These are phyloP conservation scores for Yamadazyma akitaensis DNA, from an alignment of 805 yeast genomes.

Conservation along the genomic window DNA sequence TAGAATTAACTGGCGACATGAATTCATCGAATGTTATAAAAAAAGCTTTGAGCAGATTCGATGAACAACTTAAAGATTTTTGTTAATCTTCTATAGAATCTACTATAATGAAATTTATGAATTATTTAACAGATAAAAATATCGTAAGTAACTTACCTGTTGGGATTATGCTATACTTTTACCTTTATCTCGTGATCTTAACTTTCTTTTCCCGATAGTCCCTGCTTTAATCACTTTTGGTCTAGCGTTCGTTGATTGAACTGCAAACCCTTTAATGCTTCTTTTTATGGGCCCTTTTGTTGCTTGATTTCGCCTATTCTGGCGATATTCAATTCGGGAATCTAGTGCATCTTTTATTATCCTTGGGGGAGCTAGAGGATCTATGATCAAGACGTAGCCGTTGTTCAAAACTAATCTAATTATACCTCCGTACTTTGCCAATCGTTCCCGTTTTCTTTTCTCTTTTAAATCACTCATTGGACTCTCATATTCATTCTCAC, in stretches of 20 bases:
- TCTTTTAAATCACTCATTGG: constrained; percentile 22
- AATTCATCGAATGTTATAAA: not conserved
- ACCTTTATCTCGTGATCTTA: too few relatives aligned
- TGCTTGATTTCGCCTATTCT: not conserved
- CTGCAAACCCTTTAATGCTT: too few relatives aligned
- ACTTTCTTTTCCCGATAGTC: too few relatives aligned
- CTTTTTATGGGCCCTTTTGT: not conserved
- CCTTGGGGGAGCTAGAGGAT: constrained; percentile 33
- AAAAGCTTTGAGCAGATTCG: not conserved
- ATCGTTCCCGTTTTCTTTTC: constrained; percentile 23
- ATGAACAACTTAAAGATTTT: not conserved
- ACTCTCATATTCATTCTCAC: constrained; percentile 22
- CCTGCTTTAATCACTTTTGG: too few relatives aligned
- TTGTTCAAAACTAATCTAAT: constrained; percentile 35
- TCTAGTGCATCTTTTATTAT: constrained; percentile 1
- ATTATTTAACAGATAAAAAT: not conserved
- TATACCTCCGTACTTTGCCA: constrained; percentile 31
- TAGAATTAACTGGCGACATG: not conserved
- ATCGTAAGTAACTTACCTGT: too few relatives aligned
- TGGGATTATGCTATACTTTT: too few relatives aligned
- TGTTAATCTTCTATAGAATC: not conserved
- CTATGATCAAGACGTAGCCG: constrained; percentile 36
- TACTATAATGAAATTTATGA: not conserved
- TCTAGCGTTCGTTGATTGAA: too few relatives aligned
- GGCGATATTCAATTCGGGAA: not conserved